Conservation (phyloP, 345 rosid species). For the Punica granatum region DNA sequence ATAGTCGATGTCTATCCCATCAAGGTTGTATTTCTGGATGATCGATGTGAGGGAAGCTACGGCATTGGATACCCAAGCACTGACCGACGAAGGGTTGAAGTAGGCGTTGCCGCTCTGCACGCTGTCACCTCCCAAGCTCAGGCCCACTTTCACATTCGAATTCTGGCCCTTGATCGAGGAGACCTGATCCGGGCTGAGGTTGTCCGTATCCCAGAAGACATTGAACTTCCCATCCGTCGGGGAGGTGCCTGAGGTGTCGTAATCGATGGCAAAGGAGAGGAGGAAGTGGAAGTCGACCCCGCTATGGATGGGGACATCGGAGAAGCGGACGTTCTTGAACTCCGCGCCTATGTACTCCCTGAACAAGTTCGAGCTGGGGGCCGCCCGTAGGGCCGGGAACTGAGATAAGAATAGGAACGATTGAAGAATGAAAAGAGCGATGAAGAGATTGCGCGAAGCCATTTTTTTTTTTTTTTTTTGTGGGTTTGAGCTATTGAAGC, state of each 20-base stretch:
- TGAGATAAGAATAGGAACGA: not conserved
- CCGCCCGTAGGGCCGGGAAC: not conserved
- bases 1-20: constrained; percentile 33
- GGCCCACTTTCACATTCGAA: constrained; percentile 24
- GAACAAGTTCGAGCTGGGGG: constrained; percentile 15
- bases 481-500: too few relatives aligned
- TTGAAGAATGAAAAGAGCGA: not conserved
- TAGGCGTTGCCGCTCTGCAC: constrained; percentile 3
- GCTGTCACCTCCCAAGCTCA: constrained; percentile 27
- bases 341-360: constrained; percentile 29
- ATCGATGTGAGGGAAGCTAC: constrained; percentile 21
- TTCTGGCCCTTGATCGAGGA: constrained; percentile 19
- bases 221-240: too few relatives aligned
- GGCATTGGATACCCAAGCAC: constrained; percentile 25
- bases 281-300: constrained; percentile 26
- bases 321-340: constrained; percentile 21
- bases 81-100: constrained; percentile 14
- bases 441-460: not conserved
- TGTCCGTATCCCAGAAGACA: too few relatives aligned
- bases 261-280: constrained; percentile 35
- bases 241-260: constrained; percentile 17
- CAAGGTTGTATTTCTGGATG: constrained; percentile 19
- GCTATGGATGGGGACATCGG: constrained; percentile 20
- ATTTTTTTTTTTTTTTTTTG: not conserved
- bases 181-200: constrained; percentile 21